Evolutionary conservation across 495 filamentous ascomycete genomes (phyloP).

Genomic region (Polyplosphaeria fusca): DNA sequence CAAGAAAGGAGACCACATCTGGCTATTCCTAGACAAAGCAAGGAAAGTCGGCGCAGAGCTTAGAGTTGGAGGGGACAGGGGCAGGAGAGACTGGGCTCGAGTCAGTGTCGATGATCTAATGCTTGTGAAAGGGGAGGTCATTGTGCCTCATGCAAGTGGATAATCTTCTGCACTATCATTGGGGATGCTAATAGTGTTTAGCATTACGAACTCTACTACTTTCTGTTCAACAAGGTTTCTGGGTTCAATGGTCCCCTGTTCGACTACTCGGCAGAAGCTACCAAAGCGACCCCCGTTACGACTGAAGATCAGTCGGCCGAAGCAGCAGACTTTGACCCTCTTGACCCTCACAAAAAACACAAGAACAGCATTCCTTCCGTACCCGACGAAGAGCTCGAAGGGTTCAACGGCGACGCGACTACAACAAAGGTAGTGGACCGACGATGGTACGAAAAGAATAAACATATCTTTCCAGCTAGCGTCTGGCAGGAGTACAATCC

Average conservation of each 20-base stretch:
- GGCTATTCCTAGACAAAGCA: conserved; percentile 88
- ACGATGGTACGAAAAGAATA: conserved; percentile 94
- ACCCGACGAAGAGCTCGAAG: conserved; percentile 59
- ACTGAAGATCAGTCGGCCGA: conserved; percentile 10
- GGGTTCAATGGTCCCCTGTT: conserved; percentile 75
- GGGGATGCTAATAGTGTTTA: conserved; percentile 38
- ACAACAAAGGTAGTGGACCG: conserved; percentile 94
- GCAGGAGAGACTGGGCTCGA: conserved; percentile 81
- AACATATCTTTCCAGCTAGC: conserved; percentile 95
- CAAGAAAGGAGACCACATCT: conserved; percentile 88
- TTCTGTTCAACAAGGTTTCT: conserved; percentile 81
- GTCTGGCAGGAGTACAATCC: conserved; percentile 95
- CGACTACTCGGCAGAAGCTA: conserved; percentile 61
- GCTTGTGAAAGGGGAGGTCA: conserved; percentile 86
- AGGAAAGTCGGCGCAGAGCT: conserved; percentile 84
- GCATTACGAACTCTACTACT: conserved; percentile 97
- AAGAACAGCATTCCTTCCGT: conserved; percentile 34
- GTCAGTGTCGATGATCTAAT: conserved; percentile 96
- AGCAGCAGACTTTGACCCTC: conserved; percentile 42
- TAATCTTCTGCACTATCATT: background rate
- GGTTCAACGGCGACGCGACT: conserved; percentile 70
- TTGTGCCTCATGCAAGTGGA: conserved; percentile 86
- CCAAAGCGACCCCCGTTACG: conserved; percentile 28
- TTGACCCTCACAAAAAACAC: conserved; percentile 47
- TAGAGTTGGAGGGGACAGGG: conserved; percentile 62